phyloP scores from a whole-genome alignment of 148 eudicot species.

The Persicaria tinctoria region DNA sequence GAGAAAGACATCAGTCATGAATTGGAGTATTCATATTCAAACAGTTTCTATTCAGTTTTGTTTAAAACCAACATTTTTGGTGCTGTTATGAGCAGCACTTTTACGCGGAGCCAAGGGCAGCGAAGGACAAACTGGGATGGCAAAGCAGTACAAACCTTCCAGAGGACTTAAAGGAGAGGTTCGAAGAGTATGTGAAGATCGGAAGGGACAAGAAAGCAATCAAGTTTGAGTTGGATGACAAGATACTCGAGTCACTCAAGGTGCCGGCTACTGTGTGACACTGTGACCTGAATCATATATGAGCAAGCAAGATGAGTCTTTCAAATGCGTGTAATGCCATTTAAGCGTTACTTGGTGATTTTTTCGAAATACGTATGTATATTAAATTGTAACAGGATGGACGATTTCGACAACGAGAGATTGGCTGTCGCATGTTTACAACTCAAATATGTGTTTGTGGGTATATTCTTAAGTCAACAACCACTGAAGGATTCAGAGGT shows the following conservation, averaged over 20 bases:
- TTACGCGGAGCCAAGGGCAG: slow-evolving; percentile 94
- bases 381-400: too few relatives aligned
- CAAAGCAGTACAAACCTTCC: slow-evolving; percentile 53
- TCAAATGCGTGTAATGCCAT: too few relatives aligned
- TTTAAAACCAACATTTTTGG: neutral
- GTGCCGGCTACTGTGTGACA: slow-evolving; percentile 39
- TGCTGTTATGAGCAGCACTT: slow-evolving; percentile 47
- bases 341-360: too few relatives aligned
- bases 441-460: too few relatives aligned
- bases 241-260: slow-evolving; percentile 64
- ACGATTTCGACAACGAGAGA: too few relatives aligned
- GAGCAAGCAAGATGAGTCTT: too few relatives aligned
- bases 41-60: neutral
- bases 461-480: too few relatives aligned
- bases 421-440: too few relatives aligned
- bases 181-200: slow-evolving; percentile 79
- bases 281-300: too few relatives aligned
- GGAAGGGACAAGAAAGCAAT: slow-evolving; percentile 85
- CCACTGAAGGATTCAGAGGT: too few relatives aligned
- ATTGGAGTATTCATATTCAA: neutral
- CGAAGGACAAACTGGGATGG: slow-evolving; percentile 80
- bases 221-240: slow-evolving; percentile 73
- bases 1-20: too few relatives aligned
- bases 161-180: slow-evolving; percentile 80
- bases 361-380: too few relatives aligned